Percentiles rank a stretch among this genome's conserved stretches.
These are phyloP conservation scores for Cercospora citrullina DNA, from an alignment of 2,329 filamentous ascomycete genomes.

Conservation along the genomic window DNA sequence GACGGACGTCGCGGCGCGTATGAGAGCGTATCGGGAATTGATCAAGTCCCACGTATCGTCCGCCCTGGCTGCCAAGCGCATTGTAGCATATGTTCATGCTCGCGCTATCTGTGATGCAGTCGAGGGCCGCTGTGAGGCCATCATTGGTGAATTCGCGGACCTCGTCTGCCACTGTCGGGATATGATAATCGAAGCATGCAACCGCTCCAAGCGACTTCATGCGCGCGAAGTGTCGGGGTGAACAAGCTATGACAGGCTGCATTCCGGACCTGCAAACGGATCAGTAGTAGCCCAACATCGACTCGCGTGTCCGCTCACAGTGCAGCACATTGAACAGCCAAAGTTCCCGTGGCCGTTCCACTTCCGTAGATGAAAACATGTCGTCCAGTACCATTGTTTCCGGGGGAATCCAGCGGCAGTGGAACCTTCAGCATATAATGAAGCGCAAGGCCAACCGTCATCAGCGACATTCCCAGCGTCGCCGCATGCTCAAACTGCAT, in stretches of 20 bases:
- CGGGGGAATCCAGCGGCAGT: conserved; percentile 8
- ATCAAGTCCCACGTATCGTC: conserved; percentile 25
- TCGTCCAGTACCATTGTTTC: not conserved
- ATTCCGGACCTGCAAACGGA: conserved; percentile 16
- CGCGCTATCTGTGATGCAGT: conserved; percentile 25
- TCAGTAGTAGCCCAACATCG: conserved; percentile 4
- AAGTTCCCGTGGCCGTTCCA: conserved; percentile 23
- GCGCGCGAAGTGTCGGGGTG: conserved; percentile 22
- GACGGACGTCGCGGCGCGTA: conserved; percentile 22
- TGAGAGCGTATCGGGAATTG: conserved; percentile 26
- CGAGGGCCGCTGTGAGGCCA: conserved; percentile 18
- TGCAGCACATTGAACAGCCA: conserved; percentile 24
- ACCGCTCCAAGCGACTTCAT: conserved; percentile 22
- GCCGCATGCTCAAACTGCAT: conserved; percentile 24
- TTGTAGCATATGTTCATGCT: conserved; percentile 27
- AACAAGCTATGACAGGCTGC: conserved; percentile 21
- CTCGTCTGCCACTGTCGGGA: conserved; percentile 18
- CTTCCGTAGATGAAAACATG: conserved; percentile 24
- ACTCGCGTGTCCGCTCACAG: conserved; percentile 15
- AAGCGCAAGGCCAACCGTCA: conserved; percentile 26
- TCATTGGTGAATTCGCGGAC: conserved; percentile 20
- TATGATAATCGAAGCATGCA: conserved; percentile 24
- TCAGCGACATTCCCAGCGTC: conserved; percentile 21
- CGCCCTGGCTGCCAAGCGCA: conserved; percentile 22
- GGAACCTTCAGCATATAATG: conserved; percentile 24